Evolutionary conservation across 257 asterid species (phyloP).

Genomic region (Asclepias syriaca): DNA sequence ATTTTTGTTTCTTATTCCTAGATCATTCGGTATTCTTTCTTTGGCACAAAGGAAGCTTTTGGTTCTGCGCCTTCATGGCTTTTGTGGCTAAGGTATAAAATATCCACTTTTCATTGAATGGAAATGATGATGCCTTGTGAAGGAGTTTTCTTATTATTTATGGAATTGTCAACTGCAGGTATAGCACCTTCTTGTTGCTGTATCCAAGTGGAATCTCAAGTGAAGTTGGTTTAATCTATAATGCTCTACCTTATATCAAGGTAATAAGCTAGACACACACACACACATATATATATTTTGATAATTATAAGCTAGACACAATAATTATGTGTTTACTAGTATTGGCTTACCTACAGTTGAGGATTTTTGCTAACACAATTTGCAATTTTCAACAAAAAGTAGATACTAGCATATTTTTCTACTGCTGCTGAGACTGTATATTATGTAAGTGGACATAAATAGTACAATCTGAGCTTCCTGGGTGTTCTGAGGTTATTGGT

Average conservation of each 20-base stretch:
- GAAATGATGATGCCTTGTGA: neutral
- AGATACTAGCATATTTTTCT: neutral
- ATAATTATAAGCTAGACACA: neutral
- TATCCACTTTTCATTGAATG: neutral
- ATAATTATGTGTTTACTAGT: neutral
- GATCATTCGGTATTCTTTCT: slow-evolving; percentile 73
- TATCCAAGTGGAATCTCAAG: slow-evolving; percentile 88
- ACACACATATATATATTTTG: too few relatives aligned
- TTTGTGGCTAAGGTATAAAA: slow-evolving; percentile 63
- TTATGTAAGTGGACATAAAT: neutral
- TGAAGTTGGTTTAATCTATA: slow-evolving; percentile 79
- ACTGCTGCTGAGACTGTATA: too few relatives aligned
- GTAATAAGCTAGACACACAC: slow-evolving; percentile 16
- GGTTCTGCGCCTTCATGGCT: slow-evolving; percentile 83
- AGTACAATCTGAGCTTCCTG: neutral
- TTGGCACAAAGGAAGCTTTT: slow-evolving; percentile 76
- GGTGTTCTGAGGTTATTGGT: neutral
- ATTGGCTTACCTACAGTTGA: neutral
- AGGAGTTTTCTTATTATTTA: neutral
- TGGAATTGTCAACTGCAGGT: slow-evolving; percentile 32
- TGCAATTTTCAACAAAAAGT: neutral
- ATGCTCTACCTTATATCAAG: slow-evolving; percentile 64
- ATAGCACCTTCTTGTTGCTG: slow-evolving; percentile 73
- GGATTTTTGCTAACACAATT: too few relatives aligned
- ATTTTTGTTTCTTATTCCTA: slow-evolving; percentile 4